Conservation (phyloP, 106 monocot genomes). For the Dioscorea zingiberensis region DNA sequence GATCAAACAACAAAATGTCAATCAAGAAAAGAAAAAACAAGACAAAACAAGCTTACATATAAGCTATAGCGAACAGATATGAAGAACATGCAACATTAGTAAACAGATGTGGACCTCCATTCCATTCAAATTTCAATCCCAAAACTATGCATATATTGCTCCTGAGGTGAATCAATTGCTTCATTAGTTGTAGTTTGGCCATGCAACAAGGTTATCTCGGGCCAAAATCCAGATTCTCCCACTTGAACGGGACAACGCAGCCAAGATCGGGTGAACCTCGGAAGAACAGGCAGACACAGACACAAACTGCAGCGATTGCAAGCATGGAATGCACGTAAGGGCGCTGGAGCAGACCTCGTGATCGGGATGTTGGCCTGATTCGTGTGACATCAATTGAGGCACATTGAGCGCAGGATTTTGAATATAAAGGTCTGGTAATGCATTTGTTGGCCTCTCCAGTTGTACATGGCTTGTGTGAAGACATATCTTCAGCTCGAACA, state of each 20-base stretch:
- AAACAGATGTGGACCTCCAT: too few relatives aligned
- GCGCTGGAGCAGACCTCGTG: constrained; percentile 15
- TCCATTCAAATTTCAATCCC: too few relatives aligned
- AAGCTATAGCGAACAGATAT: too few relatives aligned
- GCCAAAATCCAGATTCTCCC: constrained; percentile 34
- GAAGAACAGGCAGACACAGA: constrained; percentile 37
- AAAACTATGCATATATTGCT: too few relatives aligned
- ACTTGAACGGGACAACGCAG: constrained; percentile 20
- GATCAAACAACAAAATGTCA: too few relatives aligned
- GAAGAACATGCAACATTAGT: too few relatives aligned
- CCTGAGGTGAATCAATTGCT: too few relatives aligned
- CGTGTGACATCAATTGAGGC: constrained; percentile 2
- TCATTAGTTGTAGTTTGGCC: too few relatives aligned
- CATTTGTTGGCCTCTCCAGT: not conserved
- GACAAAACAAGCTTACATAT: too few relatives aligned
- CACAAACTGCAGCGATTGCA: constrained; percentile 43
- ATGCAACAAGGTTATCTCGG: constrained; percentile 14
- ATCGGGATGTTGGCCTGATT: not conserved
- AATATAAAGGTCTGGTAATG: not conserved
- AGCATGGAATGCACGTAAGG: constrained; percentile 30
- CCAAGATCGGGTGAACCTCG: constrained; percentile 28
- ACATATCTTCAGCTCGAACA: constrained; percentile 9
- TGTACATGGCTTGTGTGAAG: constrained; percentile 7
- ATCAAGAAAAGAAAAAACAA: too few relatives aligned
- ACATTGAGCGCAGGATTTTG: constrained; percentile 19